Evolutionary conservation across 495 filamentous ascomycete species (phyloP).

Genomic region (Neurospora sublineolata): DNA sequence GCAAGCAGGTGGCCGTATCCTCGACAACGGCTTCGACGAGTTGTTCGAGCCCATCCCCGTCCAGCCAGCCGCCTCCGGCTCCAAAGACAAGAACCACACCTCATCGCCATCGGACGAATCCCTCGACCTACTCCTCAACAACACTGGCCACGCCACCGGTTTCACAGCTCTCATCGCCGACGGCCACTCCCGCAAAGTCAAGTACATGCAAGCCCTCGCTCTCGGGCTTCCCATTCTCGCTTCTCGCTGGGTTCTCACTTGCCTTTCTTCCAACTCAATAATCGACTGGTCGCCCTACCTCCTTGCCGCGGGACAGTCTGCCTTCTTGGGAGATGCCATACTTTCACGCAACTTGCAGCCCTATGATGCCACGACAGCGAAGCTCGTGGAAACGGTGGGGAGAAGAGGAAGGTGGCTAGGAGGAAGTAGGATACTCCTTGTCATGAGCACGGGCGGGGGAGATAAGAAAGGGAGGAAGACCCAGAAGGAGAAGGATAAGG

Average conservation of each 20-base stretch:
- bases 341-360: slow-evolving; percentile 56
- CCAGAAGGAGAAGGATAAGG: neutral
- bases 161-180: slow-evolving; percentile 83
- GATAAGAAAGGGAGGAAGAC: neutral
- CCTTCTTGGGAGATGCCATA: slow-evolving; percentile 63
- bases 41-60: slow-evolving; percentile 52
- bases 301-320: slow-evolving; percentile 72
- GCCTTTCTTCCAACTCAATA: slow-evolving; percentile 44
- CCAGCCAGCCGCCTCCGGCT: slow-evolving; percentile 9
- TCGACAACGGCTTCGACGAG: slow-evolving; percentile 70
- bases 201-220: slow-evolving; percentile 92
- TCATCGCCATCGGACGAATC: slow-evolving; percentile 6
- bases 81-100: neutral
- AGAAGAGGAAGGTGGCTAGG: slow-evolving; percentile 50
- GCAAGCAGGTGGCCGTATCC: slow-evolving; percentile 57
- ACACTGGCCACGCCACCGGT: slow-evolving; percentile 43
- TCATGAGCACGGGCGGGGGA: slow-evolving; percentile 35
- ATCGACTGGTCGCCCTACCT: slow-evolving; percentile 74
- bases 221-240: slow-evolving; percentile 78
- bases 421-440: slow-evolving; percentile 59
- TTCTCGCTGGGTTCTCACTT: slow-evolving; percentile 68
- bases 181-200: slow-evolving; percentile 73
- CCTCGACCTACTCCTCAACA: slow-evolving; percentile 24
- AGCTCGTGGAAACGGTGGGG: slow-evolving; percentile 44
- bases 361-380: slow-evolving; percentile 46